A percentile compares a stretch with the other conserved stretches of the same genome.
These are phyloP conservation scores for Helichrysum umbraculigerum DNA, from an alignment of 129 eudicot species.

Conservation along the genomic window DNA sequence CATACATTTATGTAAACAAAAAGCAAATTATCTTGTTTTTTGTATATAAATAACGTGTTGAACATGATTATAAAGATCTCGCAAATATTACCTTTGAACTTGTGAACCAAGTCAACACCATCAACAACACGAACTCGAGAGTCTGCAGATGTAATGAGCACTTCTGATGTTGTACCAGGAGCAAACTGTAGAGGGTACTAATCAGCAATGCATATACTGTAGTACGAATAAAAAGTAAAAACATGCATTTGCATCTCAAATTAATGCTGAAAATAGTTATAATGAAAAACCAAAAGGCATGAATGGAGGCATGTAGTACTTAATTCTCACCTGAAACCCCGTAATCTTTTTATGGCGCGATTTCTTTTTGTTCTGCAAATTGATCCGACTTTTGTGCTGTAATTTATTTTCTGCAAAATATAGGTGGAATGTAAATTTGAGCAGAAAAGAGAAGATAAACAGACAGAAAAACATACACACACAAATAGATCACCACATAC, in stretches of 20 bases:
- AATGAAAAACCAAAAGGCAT: background rate
- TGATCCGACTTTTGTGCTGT: conserved; percentile 69
- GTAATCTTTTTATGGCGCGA: conserved; percentile 87
- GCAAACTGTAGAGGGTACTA: conserved; percentile 62
- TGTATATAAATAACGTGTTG: background rate
- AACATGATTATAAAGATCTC: conserved; percentile 8
- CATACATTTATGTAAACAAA: background rate
- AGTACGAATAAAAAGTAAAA: background rate
- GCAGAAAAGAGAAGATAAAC: background rate
- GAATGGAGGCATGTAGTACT: conserved; percentile 1
- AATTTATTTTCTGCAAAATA: conserved; percentile 69
- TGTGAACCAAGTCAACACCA: conserved; percentile 79
- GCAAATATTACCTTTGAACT: conserved; percentile 70
- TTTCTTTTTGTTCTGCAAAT: conserved; percentile 89
- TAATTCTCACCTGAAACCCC: conserved; percentile 76
- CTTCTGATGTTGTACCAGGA: conserved; percentile 90
- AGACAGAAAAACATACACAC: background rate
- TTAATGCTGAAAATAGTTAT: too few relatives aligned
- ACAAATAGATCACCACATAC: conserved; percentile 40
- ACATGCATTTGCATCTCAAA: too few relatives aligned
- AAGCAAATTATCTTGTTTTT: too few relatives aligned
- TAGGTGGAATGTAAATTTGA: background rate
- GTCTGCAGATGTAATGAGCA: conserved; percentile 93
- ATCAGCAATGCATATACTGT: background rate
- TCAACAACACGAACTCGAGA: conserved; percentile 92